Percentiles rank a stretch among this genome's conserved stretches.
Evolutionary conservation across 495 filamentous ascomycete genomes (phyloP).

Genomic region (Alectoria sarmentosa): DNA sequence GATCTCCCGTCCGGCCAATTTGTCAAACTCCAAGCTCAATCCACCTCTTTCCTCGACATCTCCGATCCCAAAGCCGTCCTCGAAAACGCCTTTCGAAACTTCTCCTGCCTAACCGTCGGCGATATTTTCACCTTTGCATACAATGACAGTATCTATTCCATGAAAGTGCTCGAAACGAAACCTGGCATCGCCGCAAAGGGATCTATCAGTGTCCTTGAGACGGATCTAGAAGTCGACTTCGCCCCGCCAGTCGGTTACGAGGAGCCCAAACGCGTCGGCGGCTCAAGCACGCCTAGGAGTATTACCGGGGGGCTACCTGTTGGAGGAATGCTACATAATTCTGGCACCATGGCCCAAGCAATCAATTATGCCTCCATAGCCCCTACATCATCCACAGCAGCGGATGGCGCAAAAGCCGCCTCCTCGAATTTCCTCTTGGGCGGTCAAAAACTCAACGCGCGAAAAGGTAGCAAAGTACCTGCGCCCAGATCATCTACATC

Average conservation of each 20-base stretch:
- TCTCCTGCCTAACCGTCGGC: slow-evolving; percentile 82
- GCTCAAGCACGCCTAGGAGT: slow-evolving; percentile 62
- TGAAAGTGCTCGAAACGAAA: slow-evolving; percentile 89
- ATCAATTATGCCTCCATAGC: slow-evolving; percentile 97
- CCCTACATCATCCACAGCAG: slow-evolving; percentile 59
- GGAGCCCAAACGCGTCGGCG: slow-evolving; percentile 58
- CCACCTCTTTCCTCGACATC: slow-evolving; percentile 85
- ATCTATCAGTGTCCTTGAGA: slow-evolving; percentile 86
- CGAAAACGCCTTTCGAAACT: slow-evolving; percentile 92
- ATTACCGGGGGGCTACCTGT: slow-evolving; percentile 46
- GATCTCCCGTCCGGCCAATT: slow-evolving; percentile 82
- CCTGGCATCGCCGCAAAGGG: slow-evolving; percentile 63
- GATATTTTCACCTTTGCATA: slow-evolving; percentile 94
- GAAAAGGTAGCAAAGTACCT: slow-evolving; percentile 70
- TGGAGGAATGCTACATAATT: slow-evolving; percentile 67
- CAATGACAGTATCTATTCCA: slow-evolving; percentile 86
- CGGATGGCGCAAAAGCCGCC: slow-evolving; percentile 52
- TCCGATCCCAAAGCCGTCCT: slow-evolving; percentile 97
- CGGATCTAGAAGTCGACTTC: slow-evolving; percentile 92
- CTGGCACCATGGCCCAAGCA: slow-evolving; percentile 91
- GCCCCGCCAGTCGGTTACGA: slow-evolving; percentile 90
- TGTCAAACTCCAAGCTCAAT: slow-evolving; percentile 94
- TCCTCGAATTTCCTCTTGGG: slow-evolving; percentile 70
- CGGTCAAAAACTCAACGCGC: slow-evolving; percentile 71
- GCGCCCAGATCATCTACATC: slow-evolving; percentile 80